Percentiles rank a stretch among this genome's conserved stretches.
Evolutionary conservation across 768 basidiomycete genomes (phyloP).

Genomic region (Auriculariales sp.): DNA sequence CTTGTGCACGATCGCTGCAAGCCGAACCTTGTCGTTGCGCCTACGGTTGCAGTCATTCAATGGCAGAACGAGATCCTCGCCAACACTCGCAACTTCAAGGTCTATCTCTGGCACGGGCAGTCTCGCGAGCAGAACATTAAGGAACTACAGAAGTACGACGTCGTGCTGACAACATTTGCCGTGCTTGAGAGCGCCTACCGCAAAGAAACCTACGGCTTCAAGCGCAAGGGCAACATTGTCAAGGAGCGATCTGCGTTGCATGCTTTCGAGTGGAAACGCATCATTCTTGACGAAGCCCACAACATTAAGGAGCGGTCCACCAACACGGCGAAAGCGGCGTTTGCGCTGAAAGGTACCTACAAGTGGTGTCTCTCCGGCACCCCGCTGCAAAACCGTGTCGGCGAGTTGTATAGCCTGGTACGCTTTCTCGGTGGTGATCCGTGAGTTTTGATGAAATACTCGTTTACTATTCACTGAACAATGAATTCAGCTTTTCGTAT

Average conservation of each 20-base stretch:
- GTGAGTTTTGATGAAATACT: constrained; percentile 11
- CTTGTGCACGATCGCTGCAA: constrained; percentile 62
- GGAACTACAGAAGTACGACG: constrained; percentile 72
- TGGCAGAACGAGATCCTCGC: constrained; percentile 89
- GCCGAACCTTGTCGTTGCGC: constrained; percentile 88
- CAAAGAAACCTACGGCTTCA: constrained; percentile 86
- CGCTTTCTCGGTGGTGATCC: too few species aligned
- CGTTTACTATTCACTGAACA: too few species aligned
- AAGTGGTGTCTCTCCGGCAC: constrained; percentile 97
- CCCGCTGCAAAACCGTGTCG: constrained; percentile 95
- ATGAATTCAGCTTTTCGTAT: constrained; percentile 75
- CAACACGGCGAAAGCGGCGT: constrained; percentile 94
- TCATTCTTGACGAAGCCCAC: constrained; percentile 87
- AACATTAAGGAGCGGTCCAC: constrained; percentile 93
- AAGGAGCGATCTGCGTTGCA: constrained; percentile 85
- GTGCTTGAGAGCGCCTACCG: constrained; percentile 86
- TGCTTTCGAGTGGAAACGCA: constrained; percentile 68
- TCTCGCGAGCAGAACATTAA: constrained; percentile 50
- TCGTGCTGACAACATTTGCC: constrained; percentile 79
- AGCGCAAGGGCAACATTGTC: constrained; percentile 66
- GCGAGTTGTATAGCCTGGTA: constrained; percentile 90
- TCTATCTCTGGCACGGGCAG: constrained; percentile 85
- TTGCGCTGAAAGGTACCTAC: constrained; percentile 66
- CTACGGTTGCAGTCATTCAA: constrained; percentile 47
- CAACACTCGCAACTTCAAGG: constrained; percentile 73